These are phyloP conservation scores for Petunia hybrid DNA, from an alignment of 305 asterid genomes.

Conservation along the genomic window DNA sequence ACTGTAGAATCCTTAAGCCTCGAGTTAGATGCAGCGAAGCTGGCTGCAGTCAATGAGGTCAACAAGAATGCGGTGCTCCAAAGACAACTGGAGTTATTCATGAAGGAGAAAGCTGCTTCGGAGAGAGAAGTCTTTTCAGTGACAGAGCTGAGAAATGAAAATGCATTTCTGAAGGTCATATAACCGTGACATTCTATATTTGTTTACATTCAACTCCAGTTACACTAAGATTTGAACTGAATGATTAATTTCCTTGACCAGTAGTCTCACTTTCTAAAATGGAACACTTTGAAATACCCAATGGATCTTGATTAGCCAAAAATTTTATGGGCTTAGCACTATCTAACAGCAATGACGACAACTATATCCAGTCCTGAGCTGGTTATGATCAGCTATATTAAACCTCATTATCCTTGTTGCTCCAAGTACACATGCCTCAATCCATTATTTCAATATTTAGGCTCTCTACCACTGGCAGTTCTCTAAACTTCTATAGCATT, in stretches of 20 bases:
- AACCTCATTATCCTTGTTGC: not conserved
- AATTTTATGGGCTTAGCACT: not conserved
- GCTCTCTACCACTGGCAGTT: not conserved
- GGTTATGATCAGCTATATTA: not conserved
- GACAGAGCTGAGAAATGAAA: slow-evolving; percentile 77
- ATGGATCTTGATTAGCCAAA: slow-evolving; percentile 10
- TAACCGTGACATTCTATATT: slow-evolving; percentile 25
- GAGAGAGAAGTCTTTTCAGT: slow-evolving; percentile 68
- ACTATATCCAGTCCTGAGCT: not conserved
- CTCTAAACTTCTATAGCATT: slow-evolving; percentile 15
- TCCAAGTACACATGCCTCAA: not conserved
- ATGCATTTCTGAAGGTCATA: slow-evolving; percentile 75
- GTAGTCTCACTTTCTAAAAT: slow-evolving; percentile 1
- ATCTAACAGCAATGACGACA: not conserved
- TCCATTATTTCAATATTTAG: slow-evolving; percentile 5
- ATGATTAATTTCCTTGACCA: slow-evolving; percentile 14
- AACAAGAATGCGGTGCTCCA: slow-evolving; percentile 80
- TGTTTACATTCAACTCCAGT: slow-evolving; percentile 31
- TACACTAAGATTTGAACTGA: not conserved
- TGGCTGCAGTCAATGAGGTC: slow-evolving; percentile 85
- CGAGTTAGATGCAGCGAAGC: slow-evolving; percentile 93
- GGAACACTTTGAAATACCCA: not conserved
- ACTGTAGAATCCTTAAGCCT: slow-evolving; percentile 78
- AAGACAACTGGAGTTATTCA: slow-evolving; percentile 72
- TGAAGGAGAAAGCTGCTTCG: slow-evolving; percentile 76